phyloP scores from a whole-genome alignment of 1,139 yeast genomes.

The Casaregolazyma suthepensis region DNA sequence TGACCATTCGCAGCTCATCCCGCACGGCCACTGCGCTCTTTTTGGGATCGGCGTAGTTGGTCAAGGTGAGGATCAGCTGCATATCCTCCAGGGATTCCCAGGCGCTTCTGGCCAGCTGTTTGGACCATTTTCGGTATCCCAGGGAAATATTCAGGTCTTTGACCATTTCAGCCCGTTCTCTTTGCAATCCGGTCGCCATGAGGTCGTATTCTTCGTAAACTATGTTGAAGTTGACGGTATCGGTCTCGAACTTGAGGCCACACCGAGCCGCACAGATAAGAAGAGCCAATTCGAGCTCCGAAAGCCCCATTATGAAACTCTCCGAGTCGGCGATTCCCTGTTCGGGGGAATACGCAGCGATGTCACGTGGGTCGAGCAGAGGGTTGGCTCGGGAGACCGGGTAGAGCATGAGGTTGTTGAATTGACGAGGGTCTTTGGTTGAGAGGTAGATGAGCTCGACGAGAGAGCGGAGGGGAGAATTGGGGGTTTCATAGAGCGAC shows the following conservation, averaged over 20 bases:
- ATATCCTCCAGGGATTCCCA: constrained; percentile 34
- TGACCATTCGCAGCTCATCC: constrained; percentile 31
- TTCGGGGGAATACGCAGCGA: constrained; percentile 13
- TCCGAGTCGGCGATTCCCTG: constrained; percentile 33
- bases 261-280: constrained; percentile 72
- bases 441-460: constrained; percentile 51
- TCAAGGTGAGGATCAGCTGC: constrained; percentile 27
- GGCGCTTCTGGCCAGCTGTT: constrained; percentile 30
- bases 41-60: constrained; percentile 12
- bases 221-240: constrained; percentile 57
- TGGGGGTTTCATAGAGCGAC: constrained; percentile 23
- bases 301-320: constrained; percentile 39
- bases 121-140: constrained; percentile 32
- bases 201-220: constrained; percentile 70
- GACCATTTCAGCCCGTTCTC: constrained; percentile 35
- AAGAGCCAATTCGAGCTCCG: constrained; percentile 63
- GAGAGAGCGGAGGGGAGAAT: constrained; percentile 32
- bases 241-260: constrained; percentile 51
- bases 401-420: constrained; percentile 46
- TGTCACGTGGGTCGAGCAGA: constrained; percentile 36
- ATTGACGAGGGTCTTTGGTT: constrained; percentile 50
- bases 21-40: constrained; percentile 16
- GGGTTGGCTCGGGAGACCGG: constrained; percentile 38
- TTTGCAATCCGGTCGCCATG: constrained; percentile 45
- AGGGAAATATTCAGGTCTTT: constrained; percentile 8